Evolutionary conservation across 352 stramenopile species (phyloP).

Genomic region (Phytophthora colocasiae): DNA sequence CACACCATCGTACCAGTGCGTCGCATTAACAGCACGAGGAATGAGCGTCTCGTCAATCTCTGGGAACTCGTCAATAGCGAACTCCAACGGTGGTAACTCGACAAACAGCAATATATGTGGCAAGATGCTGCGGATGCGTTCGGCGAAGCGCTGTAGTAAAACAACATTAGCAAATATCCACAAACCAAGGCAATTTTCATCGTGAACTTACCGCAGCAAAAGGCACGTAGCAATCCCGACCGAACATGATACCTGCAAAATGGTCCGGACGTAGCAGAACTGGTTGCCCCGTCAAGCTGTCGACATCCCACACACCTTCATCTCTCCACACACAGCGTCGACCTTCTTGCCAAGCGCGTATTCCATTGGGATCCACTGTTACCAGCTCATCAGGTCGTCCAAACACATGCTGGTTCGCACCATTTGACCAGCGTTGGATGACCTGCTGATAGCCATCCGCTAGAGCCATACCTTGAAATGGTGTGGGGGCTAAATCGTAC

Average conservation of each 20-base stretch:
- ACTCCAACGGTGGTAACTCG: constrained; percentile 83
- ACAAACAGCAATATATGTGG: constrained; percentile 79
- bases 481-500: constrained; percentile 76
- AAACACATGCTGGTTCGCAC: constrained; percentile 78
- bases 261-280: constrained; percentile 66
- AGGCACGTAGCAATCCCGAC: constrained; percentile 82
- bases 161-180: constrained; percentile 13
- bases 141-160: constrained; percentile 50
- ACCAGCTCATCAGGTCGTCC: constrained; percentile 53
- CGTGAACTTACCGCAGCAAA: constrained; percentile 61
- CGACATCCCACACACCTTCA: constrained; percentile 83
- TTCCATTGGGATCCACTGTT: constrained; percentile 56
- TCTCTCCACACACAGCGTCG: constrained; percentile 80
- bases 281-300: constrained; percentile 44
- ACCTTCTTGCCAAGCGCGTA: constrained; percentile 74
- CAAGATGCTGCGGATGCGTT: constrained; percentile 65
- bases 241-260: constrained; percentile 80
- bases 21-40: constrained; percentile 82
- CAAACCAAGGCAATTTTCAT: not conserved
- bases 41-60: constrained; percentile 61
- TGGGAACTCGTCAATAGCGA: constrained; percentile 71
- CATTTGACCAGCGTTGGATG: constrained; percentile 80
- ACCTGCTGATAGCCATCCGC: constrained; percentile 65
- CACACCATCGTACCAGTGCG: constrained; percentile 92
- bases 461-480: constrained; percentile 85